These are phyloP conservation scores for Crucibulum laeve DNA, from an alignment of 768 basidiomycete species.

Conservation along the genomic window DNA sequence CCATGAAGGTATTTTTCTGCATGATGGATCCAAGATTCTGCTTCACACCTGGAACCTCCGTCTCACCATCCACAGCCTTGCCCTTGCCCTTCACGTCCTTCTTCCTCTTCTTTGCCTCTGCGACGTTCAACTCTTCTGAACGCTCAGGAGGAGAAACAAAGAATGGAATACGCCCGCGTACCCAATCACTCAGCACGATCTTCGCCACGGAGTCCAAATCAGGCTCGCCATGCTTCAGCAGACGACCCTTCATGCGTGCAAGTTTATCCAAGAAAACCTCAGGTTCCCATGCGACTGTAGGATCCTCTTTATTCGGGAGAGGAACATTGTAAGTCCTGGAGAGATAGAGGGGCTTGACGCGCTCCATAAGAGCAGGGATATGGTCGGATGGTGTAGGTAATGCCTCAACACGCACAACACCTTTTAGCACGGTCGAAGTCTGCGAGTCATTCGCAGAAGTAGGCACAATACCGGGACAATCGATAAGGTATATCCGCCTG, in stretches of 20 bases:
- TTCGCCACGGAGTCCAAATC: conserved; percentile 91
- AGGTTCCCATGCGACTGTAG: conserved; percentile 55
- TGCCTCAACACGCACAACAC: conserved; percentile 94
- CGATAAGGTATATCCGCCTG: conserved; percentile 95
- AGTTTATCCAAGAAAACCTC: conserved; percentile 81
- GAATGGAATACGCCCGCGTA: conserved; percentile 94
- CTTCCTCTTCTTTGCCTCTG: conserved; percentile 54
- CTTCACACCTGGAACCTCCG: conserved; percentile 58
- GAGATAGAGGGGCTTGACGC: conserved; percentile 92
- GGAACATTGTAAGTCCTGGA: conserved; percentile 78
- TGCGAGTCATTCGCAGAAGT: conserved; percentile 89
- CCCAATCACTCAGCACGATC: conserved; percentile 95
- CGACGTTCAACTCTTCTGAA: conserved; percentile 61
- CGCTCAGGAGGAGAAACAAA: conserved; percentile 91
- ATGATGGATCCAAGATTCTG: conserved; percentile 86
- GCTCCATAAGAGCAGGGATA: conserved; percentile 80
- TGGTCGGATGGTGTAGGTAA: conserved; percentile 90
- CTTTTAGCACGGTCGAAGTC: conserved; percentile 91
- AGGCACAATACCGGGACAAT: conserved; percentile 97
- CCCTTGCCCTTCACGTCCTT: conserved; percentile 50
- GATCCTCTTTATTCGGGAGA: conserved; percentile 53
- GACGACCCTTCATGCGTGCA: conserved; percentile 86
- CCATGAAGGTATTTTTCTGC: conserved; percentile 83
- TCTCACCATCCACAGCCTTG: conserved; percentile 35
- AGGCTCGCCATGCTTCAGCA: conserved; percentile 93